Evolutionary conservation across 2,329 filamentous ascomycete species (phyloP), one percentile per base, ranked within the genome.

Genomic region (Apiospora koreana): DNA sequence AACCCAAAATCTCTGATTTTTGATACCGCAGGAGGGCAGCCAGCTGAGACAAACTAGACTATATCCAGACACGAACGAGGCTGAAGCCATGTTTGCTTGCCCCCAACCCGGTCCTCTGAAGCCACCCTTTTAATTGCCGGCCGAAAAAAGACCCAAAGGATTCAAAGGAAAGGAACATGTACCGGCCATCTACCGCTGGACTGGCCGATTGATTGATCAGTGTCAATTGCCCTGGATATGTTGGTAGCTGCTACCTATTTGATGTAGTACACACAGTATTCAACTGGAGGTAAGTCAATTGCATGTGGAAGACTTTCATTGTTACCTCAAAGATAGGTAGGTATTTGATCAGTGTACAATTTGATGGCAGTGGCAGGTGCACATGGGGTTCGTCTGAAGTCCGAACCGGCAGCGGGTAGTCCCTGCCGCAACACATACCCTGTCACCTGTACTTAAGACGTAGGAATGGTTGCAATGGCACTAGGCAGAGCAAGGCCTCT

Each of bases 61-160:
- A 62, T 38, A n/a, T 62, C 21, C 54, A 62, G 54, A 31, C 54
- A 62, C 54, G 31, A 62, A 62, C 54, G 54, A 62, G 54, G 54
- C 54, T 62, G 54, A 38, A 62, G 54, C 54, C 54, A 62, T 62
- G 54, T 62, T 62, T 62, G 54, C 54, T 62, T 62, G 50, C 18
- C 12, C 10, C 12, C 9, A 48, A n/a, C 50, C 50, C 18, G 28
- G 7, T 35, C 18, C 21, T 21, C 18, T 35, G 8, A 35, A 35
- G 50, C 50, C 50, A 58, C 50, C 25, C 50, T 58, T 25, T 5
- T 35, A 31, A 31, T 58, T 35, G 50, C 50, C 50, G 50, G 50
- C 28, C 50, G 50, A 41, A 41, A 9, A 12, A 41, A 6, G 38
- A 41, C 38, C 38, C 38, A 5, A 41, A 58, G 28, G 50, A 2